A percentile compares a stretch with the other conserved stretches of the same genome.
phyloP scores from a whole-genome alignment of 1,284 basidiomycete genomes.

The Cystobasidiaceae sp. region DNA sequence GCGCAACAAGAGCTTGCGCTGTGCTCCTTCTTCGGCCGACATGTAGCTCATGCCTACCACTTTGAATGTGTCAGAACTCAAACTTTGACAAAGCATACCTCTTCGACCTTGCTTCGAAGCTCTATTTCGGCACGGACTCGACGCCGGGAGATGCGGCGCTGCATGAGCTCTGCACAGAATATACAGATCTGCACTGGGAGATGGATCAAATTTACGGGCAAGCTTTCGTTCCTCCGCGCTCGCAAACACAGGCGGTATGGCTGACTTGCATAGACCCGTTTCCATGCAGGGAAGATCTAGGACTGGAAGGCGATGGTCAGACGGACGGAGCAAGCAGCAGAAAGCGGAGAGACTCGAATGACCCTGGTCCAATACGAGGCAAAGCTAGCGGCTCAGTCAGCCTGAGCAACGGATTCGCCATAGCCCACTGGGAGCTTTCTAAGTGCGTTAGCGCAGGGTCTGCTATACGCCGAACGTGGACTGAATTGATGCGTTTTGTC shows the following conservation, averaged over 20 bases:
- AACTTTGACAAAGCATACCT: constrained; percentile 87
- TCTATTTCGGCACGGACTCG: constrained; percentile 88
- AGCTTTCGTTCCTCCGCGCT: constrained; percentile 32
- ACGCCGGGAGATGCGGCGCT: constrained; percentile 85
- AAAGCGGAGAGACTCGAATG: background rate
- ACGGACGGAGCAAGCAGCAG: background rate
- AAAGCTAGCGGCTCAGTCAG: constrained; percentile 9
- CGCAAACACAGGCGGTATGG: background rate
- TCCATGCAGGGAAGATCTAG: background rate
- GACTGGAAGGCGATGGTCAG: background rate
- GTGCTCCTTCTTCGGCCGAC: background rate
- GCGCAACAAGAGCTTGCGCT: background rate
- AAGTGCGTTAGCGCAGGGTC: constrained; percentile 33
- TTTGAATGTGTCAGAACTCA: constrained; percentile 58
- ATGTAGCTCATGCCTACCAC: background rate
- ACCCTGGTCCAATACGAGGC: background rate
- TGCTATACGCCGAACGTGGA: background rate
- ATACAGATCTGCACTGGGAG: constrained; percentile 76
- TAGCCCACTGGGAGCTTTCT: constrained; percentile 36
- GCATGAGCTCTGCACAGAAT: constrained; percentile 84
- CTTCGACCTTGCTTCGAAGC: constrained; percentile 77
- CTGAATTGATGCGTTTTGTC: background rate
- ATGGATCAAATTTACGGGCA: constrained; percentile 81
- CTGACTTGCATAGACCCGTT: background rate
- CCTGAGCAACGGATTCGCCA: constrained; percentile 22